Conservation (phyloP, 148 eudicot species). For the Suaeda aralocaspica region DNA sequence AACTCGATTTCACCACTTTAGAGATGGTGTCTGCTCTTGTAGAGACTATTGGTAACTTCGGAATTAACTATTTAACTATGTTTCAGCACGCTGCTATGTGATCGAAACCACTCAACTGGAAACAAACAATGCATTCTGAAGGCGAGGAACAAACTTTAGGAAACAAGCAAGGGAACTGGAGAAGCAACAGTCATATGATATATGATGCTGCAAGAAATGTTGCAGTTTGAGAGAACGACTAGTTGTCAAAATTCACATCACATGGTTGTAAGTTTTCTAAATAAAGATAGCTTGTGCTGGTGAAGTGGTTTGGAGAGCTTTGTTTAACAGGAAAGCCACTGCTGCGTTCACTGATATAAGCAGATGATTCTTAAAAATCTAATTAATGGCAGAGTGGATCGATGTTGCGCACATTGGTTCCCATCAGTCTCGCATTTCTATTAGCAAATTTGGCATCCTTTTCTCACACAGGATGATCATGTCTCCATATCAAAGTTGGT, state of each 20-base stretch:
- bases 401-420: not conserved
- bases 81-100: not conserved
- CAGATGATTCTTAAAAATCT: not conserved
- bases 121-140: not conserved
- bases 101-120: not conserved
- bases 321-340: not conserved
- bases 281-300: not conserved
- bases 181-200: not conserved
- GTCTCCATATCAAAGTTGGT: not conserved
- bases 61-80: not conserved
- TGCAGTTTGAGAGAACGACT: not conserved
- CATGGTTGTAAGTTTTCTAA: not conserved
- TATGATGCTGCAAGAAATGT: not conserved
- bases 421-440: not conserved
- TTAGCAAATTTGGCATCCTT: not conserved
- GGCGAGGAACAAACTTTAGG: not conserved
- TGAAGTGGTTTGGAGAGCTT: not conserved
- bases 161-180: not conserved
- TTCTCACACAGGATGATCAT: not conserved
- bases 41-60: constrained; percentile 37
- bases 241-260: not conserved
- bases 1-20: constrained; percentile 44
- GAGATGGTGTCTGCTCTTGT: constrained; percentile 38
- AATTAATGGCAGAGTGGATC: not conserved
- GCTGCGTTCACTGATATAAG: not conserved